These are phyloP conservation scores for Elsinoe batatas DNA, from an alignment of 2,329 filamentous ascomycete genomes.

Conservation along the genomic window DNA sequence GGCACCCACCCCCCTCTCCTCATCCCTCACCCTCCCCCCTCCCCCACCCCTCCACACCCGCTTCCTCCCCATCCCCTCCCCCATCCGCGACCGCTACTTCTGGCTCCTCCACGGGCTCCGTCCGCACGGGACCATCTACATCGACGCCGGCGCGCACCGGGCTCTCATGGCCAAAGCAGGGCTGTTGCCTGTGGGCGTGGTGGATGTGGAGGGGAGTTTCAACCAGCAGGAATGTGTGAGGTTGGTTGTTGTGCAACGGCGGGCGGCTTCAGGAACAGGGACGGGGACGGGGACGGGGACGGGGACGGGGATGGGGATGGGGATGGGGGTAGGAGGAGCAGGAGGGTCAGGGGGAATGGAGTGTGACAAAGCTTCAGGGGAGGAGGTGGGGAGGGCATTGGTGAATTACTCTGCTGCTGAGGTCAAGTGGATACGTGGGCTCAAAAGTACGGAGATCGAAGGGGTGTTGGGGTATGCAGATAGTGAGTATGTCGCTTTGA, in stretches of 20 bases:
- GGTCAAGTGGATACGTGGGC: slow-evolving; percentile 73
- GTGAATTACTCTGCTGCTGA: slow-evolving; percentile 89
- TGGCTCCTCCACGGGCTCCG: slow-evolving; percentile 91
- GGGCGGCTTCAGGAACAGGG: slow-evolving; percentile 22
- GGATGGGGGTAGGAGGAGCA: slow-evolving; percentile 40
- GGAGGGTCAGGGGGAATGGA: slow-evolving; percentile 19
- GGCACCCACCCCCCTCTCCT: slow-evolving; percentile 62
- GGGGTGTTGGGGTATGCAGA: slow-evolving; percentile 80
- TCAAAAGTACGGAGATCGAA: slow-evolving; percentile 72
- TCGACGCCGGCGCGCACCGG: slow-evolving; percentile 77
- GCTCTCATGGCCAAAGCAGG: slow-evolving; percentile 77
- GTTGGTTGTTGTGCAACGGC: slow-evolving; percentile 64
- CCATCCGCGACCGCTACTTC: slow-evolving; percentile 89
- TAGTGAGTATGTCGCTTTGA: slow-evolving; percentile 82
- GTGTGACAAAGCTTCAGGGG: slow-evolving; percentile 44
- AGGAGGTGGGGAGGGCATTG: slow-evolving; percentile 77
- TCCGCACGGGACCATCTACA: slow-evolving; percentile 83
- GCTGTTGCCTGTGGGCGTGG: slow-evolving; percentile 79
- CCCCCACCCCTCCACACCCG: slow-evolving; percentile 68
- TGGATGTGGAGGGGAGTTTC: slow-evolving; percentile 81
- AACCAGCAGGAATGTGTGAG: slow-evolving; percentile 87
- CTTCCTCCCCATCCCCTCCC: slow-evolving; percentile 74
- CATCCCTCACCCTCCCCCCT: slow-evolving; percentile 66
- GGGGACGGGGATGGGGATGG: slow-evolving; percentile 33
- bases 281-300: slow-evolving; percentile 38